phyloP scores from a whole-genome alignment of 441 rosid species.

The Croton setiger region DNA sequence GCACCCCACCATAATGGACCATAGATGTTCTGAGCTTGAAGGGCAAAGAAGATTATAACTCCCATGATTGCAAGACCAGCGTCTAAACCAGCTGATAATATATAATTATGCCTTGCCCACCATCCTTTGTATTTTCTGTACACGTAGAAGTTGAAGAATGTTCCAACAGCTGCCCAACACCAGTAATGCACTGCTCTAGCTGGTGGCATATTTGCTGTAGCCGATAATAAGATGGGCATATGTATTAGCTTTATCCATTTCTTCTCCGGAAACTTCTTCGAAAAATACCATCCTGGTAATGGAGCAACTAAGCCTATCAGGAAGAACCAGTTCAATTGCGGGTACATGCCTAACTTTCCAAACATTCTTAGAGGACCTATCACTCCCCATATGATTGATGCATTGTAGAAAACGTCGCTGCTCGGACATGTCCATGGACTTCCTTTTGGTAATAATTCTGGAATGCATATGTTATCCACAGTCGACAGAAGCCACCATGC shows the following conservation, averaged over 20 bases:
- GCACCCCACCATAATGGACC: constrained; percentile 78
- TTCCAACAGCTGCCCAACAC: constrained; percentile 65
- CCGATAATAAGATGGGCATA: constrained; percentile 60
- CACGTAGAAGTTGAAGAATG: constrained; percentile 62
- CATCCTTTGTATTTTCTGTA: constrained; percentile 56
- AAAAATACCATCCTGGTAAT: constrained; percentile 60
- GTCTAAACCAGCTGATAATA: constrained; percentile 70
- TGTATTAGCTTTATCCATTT: constrained; percentile 62
- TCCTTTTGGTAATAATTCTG: constrained; percentile 53
- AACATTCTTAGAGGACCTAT: constrained; percentile 86
- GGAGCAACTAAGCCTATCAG: constrained; percentile 72
- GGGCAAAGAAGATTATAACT: constrained; percentile 47
- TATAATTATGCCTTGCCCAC: constrained; percentile 83
- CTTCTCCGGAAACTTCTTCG: constrained; percentile 61
- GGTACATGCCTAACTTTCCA: constrained; percentile 52
- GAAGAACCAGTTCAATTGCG: constrained; percentile 75
- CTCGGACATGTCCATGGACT: constrained; percentile 96
- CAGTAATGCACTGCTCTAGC: constrained; percentile 65
- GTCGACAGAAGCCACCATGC: constrained; percentile 82
- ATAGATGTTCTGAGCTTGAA: constrained; percentile 44
- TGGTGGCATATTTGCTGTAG: constrained; percentile 50
- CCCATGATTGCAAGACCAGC: constrained; percentile 78
- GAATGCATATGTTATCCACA: constrained; percentile 61
- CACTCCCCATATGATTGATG: constrained; percentile 95
- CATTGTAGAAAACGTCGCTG: constrained; percentile 75